phyloP scores from a whole-genome alignment of 768 basidiomycete genomes.

The Hypholoma sublateritium region DNA sequence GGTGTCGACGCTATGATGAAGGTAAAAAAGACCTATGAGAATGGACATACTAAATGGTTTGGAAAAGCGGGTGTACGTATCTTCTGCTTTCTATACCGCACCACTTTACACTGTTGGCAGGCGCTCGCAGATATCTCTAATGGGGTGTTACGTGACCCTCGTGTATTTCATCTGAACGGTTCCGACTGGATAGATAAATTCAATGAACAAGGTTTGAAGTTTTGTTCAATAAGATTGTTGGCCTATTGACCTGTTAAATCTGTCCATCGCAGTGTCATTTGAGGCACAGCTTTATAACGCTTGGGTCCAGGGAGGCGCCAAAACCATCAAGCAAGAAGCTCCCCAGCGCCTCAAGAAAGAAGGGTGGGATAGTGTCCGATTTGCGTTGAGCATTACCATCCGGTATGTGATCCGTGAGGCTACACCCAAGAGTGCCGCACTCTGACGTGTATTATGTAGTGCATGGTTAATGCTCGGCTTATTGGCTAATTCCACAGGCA shows the following conservation, averaged over 20 bases:
- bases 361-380: slow-evolving; percentile 31
- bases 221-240: background rate
- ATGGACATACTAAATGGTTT: slow-evolving; percentile 8
- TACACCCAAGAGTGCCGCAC: background rate
- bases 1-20: slow-evolving; percentile 27
- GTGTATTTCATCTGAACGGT: slow-evolving; percentile 35
- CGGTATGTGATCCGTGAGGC: slow-evolving; percentile 24
- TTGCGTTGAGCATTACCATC: slow-evolving; percentile 36
- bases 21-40: slow-evolving; percentile 5
- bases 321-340: slow-evolving; percentile 31
- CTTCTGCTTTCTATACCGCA: background rate
- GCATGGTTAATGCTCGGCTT: slow-evolving; percentile 41
- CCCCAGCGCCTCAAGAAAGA: slow-evolving; percentile 23
- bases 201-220: slow-evolving; percentile 34
- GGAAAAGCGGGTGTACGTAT: slow-evolving; percentile 15
- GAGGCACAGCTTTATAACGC: slow-evolving; percentile 26
- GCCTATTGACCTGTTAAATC: background rate
- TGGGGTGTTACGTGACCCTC: slow-evolving; percentile 37
- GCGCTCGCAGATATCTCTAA: slow-evolving; percentile 31
- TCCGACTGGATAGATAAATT: slow-evolving; percentile 33
- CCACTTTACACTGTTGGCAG: slow-evolving; percentile 17
- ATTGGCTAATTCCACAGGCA: slow-evolving; percentile 19
- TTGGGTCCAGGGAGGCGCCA: slow-evolving; percentile 34
- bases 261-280: slow-evolving; percentile 24
- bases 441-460: slow-evolving; percentile 21